Conservation (phyloP, 2,329 filamentous ascomycete genomes). For the Blumeria hordei region DNA sequence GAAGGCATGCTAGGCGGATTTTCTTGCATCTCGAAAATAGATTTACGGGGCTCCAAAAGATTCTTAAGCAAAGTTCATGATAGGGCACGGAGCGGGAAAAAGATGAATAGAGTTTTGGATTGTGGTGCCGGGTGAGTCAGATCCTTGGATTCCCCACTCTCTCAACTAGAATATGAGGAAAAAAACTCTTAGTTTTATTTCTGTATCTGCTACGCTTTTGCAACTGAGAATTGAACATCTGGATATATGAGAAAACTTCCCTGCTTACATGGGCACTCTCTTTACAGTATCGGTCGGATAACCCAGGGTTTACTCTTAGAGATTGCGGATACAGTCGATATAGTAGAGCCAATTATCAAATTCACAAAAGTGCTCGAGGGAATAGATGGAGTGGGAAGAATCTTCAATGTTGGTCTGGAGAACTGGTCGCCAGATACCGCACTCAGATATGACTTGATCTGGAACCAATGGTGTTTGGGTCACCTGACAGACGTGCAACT, state of each 20-base stretch:
- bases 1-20: slow-evolving; percentile 64
- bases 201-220: too few relatives aligned
- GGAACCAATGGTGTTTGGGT: slow-evolving; percentile 77
- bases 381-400: slow-evolving; percentile 30
- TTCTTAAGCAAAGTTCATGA: slow-evolving; percentile 44
- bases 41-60: slow-evolving; percentile 43
- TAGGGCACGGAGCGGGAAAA: slow-evolving; percentile 10
- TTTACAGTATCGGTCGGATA: slow-evolving; percentile 44
- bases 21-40: slow-evolving; percentile 41
- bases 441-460: slow-evolving; percentile 51
- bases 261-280: not conserved
- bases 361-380: slow-evolving; percentile 43
- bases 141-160: too few relatives aligned
- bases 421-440: slow-evolving; percentile 29
- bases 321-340: slow-evolving; percentile 48
- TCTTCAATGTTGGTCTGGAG: slow-evolving; percentile 54
- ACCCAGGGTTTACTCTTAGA: slow-evolving; percentile 53
- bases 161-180: too few relatives aligned
- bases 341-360: slow-evolving; percentile 65
- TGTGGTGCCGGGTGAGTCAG: slow-evolving; percentile 18
- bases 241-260: not conserved
- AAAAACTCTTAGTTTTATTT: too few relatives aligned
- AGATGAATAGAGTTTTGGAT: slow-evolving; percentile 15
- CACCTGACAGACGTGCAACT: slow-evolving; percentile 58
- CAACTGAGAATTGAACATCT: too few relatives aligned